Evolutionary conservation across 2,329 filamentous ascomycete species (phyloP), one percentile per base, ranked within the genome.

Genomic region (Alternaria solani): DNA sequence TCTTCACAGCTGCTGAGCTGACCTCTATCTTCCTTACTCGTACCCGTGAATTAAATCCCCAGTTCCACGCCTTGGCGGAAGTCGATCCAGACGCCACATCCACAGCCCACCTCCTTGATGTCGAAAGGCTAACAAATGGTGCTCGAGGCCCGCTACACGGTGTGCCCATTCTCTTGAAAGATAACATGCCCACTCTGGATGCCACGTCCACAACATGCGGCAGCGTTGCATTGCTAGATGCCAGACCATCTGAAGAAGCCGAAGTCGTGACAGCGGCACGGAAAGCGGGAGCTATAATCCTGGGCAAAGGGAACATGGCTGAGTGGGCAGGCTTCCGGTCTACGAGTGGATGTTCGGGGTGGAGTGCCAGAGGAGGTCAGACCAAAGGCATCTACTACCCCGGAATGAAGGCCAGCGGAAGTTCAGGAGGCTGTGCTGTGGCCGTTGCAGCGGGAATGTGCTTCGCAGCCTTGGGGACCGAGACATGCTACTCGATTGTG

Each of bases 301-400:
- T 91, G 0, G 89, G 88, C 20, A 90, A 91, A 75, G 80, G 86
- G 0, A 88, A 87, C 60, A 70, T 90, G 52, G 86, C 82, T 2
- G 83, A 90, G 67, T 90, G 87, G 51, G 30, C 41, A 4, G 87
- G 87, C 61, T 87, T 80, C 49, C 79, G 88, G 7, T 86, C 83
- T 7, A 72, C 70, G 28, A 88, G 87, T 63, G 79, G 78, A 1
- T 83, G 78, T 38, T 84, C 84, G 51, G 88, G 88, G 2, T 91
- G 88, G 88, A 86, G 83, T 46, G 83, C 87, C 0, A 81, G 85
- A 58, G 86, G 86, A 6, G 88, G 88, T 0, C 87, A 90, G 70
- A 83, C 83, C 0, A 79, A 81, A n/a, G 88, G 78, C 4, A 85
- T 86, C 0, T 91, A 88, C 69, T 84, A 83, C 63, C 81, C 83